These are phyloP conservation scores for Pseudomicrostroma phylloplanum DNA, from an alignment of 1,284 basidiomycete species.

Conservation along the genomic window DNA sequence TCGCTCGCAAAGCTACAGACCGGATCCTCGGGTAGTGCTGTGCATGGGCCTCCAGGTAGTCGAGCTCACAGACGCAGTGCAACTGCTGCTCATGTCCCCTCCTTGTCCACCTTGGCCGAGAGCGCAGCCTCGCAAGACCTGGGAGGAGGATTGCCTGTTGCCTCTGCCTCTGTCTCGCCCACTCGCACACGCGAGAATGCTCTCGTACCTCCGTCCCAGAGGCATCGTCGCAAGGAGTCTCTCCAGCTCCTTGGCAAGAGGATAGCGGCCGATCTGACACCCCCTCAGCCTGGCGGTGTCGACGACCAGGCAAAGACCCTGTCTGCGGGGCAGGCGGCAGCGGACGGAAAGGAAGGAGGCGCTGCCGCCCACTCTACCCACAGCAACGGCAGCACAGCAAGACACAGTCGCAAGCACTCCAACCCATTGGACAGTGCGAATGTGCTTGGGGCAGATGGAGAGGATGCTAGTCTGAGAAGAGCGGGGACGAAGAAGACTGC, in stretches of 20 bases:
- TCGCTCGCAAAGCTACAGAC: neutral
- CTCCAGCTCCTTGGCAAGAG: conserved; percentile 4
- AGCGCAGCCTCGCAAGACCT: neutral
- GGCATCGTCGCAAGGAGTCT: conserved; percentile 1
- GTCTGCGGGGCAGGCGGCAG: neutral
- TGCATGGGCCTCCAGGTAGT: neutral
- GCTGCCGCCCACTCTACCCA: neutral
- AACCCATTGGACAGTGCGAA: conserved; percentile 4
- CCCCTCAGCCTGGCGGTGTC: neutral
- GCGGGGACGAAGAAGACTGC: conserved; percentile 1
- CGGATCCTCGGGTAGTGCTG: neutral
- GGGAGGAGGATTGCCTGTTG: neutral
- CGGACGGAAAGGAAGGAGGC: conserved; percentile 1
- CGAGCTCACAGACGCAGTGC: conserved; percentile 4
- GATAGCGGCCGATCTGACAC: neutral
- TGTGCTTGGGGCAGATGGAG: neutral
- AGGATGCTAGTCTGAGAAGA: neutral
- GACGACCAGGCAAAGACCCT: neutral
- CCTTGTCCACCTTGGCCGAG: conserved; percentile 16
- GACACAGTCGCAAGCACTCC: neutral
- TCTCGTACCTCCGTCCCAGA: neutral
- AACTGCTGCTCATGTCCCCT: conserved; percentile 21
- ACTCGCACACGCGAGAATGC: neutral
- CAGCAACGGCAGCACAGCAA: neutral
- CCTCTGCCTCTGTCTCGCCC: neutral